Conservation (phyloP, 371 early-diverging fungal species). For the Mucor mucedo region DNA sequence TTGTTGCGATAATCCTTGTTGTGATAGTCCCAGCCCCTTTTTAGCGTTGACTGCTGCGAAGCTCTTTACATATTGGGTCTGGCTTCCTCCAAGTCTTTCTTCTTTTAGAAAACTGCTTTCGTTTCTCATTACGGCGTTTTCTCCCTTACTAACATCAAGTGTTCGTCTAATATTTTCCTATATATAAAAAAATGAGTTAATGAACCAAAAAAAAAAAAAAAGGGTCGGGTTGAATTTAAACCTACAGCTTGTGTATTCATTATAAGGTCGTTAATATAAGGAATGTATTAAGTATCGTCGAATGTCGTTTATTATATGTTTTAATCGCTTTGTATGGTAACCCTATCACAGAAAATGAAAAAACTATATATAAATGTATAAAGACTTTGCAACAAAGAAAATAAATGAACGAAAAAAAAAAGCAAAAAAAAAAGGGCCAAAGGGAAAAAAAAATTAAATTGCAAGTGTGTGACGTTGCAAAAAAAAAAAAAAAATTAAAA, state of each 20-base stretch:
- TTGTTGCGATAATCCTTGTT: too few species aligned
- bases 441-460: neutral
- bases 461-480: too few species aligned
- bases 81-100: neutral
- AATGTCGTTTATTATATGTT: too few species aligned
- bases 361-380: neutral
- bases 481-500: too few species aligned
- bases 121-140: neutral
- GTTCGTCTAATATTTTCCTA: constrained; percentile 19
- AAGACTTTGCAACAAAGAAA: neutral
- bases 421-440: neutral
- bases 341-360: neutral
- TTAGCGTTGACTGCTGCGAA: too few species aligned
- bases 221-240: neutral
- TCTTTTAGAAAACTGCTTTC: neutral
- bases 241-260: constrained; percentile 20
- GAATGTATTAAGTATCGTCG: neutral
- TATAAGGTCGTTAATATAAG: constrained; percentile 3
- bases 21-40: too few species aligned
- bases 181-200: too few species aligned
- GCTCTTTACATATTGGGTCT: too few species aligned
- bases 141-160: constrained; percentile 1
- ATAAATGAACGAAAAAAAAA: neutral
- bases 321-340: neutral
- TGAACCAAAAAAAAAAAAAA: neutral